A percentile compares a stretch with the other conserved stretches of the same genome.
Evolutionary conservation across 306 rosid genomes (phyloP).

Genomic region (Dryas octopetala): DNA sequence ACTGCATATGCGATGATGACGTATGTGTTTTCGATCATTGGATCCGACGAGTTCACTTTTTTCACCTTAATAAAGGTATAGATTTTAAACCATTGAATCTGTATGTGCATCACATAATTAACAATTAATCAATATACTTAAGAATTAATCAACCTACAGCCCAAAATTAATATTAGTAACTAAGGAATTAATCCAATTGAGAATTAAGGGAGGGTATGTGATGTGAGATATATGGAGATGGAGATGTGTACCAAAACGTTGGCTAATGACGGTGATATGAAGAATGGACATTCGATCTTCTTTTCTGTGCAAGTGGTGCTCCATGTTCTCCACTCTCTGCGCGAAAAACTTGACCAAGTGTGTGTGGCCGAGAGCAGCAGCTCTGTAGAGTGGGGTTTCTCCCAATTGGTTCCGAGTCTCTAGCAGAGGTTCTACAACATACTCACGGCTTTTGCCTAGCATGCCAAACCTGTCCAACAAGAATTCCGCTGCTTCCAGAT

Average conservation of each 20-base stretch:
- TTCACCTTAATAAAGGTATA: too few relatives aligned
- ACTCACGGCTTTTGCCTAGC: background rate
- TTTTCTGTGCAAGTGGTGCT: background rate
- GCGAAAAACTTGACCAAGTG: background rate
- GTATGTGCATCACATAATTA: too few relatives aligned
- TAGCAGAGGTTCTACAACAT: background rate
- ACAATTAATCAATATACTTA: too few relatives aligned
- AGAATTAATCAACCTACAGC: too few relatives aligned
- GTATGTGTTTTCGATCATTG: too few relatives aligned
- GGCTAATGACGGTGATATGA: constrained; percentile 14
- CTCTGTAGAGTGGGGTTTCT: constrained; percentile 26
- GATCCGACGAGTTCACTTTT: too few relatives aligned
- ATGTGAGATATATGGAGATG: background rate
- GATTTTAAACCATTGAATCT: too few relatives aligned
- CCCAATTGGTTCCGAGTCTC: background rate
- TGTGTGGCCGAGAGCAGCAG: constrained; percentile 10
- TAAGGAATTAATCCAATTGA: too few relatives aligned
- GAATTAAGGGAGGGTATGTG: too few relatives aligned
- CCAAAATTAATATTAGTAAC: too few relatives aligned
- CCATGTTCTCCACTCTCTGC: background rate
- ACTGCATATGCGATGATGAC: too few relatives aligned
- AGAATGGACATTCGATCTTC: background rate
- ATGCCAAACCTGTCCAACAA: background rate
- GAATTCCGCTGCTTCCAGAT: background rate
- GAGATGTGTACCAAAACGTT: background rate